These are phyloP conservation scores for Sicyos edulis DNA, from an alignment of 306 rosid species.

Conservation along the genomic window DNA sequence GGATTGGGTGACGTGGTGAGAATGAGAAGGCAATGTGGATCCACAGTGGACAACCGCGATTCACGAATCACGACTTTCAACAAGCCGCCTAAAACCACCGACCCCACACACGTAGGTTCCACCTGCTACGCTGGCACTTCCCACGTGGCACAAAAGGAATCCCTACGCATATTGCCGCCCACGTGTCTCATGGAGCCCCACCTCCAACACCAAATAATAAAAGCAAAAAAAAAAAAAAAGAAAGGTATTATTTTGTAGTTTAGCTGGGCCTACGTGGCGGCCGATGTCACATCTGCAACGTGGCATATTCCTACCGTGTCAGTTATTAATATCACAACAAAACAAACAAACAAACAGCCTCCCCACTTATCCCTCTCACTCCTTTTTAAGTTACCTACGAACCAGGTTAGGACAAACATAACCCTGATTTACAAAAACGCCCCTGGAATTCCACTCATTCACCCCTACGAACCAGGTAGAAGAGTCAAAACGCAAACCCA, in stretches of 20 bases:
- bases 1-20: neutral
- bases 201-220: neutral
- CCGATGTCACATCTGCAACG: constrained; percentile 27
- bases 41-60: constrained; percentile 21
- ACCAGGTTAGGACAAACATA: neutral
- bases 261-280: constrained; percentile 41
- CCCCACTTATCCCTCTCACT: neutral
- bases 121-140: constrained; percentile 48
- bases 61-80: constrained; percentile 8
- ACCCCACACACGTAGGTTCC: constrained; percentile 27
- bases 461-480: neutral
- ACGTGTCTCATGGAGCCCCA: constrained; percentile 11
- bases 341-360: neutral
- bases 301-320: constrained; percentile 35
- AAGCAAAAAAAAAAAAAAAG: neutral
- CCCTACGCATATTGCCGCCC: constrained; percentile 27
- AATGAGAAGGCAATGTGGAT: neutral
- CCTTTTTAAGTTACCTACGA: neutral
- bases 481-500: constrained; percentile 6
- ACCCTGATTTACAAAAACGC: constrained; percentile 18
- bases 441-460: neutral
- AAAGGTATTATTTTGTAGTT: constrained; percentile 27
- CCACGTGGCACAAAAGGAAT: constrained; percentile 40
- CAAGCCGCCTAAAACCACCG: constrained; percentile 42
- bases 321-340: constrained; percentile 8